These are phyloP conservation scores for Ascochyta lentis DNA, from an alignment of 2,329 filamentous ascomycete genomes.

Conservation along the genomic window DNA sequence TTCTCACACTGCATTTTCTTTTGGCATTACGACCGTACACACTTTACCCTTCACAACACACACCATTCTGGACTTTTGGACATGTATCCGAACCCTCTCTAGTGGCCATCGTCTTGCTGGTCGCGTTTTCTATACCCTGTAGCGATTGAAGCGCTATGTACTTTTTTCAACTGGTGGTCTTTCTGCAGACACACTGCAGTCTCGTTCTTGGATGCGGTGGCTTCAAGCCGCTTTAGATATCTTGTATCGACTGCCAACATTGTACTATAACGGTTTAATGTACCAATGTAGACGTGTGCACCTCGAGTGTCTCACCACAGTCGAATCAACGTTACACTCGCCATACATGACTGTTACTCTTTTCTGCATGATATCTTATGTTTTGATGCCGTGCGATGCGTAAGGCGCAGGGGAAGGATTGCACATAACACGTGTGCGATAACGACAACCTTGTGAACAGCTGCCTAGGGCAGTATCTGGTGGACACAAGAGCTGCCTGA, in stretches of 20 bases:
- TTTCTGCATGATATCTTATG: slow-evolving; percentile 15
- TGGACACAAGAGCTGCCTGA: neutral
- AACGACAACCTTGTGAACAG: neutral
- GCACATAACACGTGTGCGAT: slow-evolving; percentile 3
- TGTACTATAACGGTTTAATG: slow-evolving; percentile 41
- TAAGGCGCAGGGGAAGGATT: neutral
- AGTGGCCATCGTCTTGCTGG: slow-evolving; percentile 15
- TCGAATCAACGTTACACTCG: neutral
- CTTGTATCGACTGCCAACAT: slow-evolving; percentile 18
- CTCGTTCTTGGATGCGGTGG: slow-evolving; percentile 5
- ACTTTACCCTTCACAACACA: slow-evolving; percentile 23
- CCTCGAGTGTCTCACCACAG: neutral
- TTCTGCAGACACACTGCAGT: slow-evolving; percentile 6
- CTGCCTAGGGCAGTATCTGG: neutral
- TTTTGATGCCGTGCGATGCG: neutral
- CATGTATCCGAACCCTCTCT: slow-evolving; percentile 17
- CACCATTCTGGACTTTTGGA: slow-evolving; percentile 21
- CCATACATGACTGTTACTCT: slow-evolving; percentile 12
- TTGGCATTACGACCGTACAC: slow-evolving; percentile 29
- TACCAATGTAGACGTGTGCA: slow-evolving; percentile 23
- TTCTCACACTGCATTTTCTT: slow-evolving; percentile 21
- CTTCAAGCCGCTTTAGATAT: slow-evolving; percentile 23
- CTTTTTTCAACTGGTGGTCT: slow-evolving; percentile 5
- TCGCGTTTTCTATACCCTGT: slow-evolving; percentile 26
- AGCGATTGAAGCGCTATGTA: slow-evolving; percentile 19